These are phyloP conservation scores for Pichia sp. DNA, from an alignment of 1,139 yeast species.

Conservation along the genomic window DNA sequence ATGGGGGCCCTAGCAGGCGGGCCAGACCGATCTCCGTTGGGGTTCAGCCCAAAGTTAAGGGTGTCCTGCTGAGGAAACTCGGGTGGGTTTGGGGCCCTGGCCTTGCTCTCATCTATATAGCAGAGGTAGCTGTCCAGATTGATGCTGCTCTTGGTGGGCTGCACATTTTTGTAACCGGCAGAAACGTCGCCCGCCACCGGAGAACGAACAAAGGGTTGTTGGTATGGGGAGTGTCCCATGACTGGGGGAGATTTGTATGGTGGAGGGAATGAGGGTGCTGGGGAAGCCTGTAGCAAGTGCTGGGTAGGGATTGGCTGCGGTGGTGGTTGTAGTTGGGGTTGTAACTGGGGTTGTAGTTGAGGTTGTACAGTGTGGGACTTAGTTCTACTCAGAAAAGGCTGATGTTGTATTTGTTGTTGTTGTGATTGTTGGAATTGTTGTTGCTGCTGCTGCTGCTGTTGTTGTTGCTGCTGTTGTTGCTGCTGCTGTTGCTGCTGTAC, in stretches of 20 bases:
- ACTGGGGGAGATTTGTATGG: background rate
- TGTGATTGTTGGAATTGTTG: no score
- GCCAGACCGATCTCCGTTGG: background rate
- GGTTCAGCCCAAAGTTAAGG: background rate
- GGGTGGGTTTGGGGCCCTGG: background rate
- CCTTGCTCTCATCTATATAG: background rate
- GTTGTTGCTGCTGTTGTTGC: conserved; percentile 6
- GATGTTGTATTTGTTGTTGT: conserved; percentile 8
- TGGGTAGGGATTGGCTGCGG: background rate
- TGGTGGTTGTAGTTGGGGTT: conserved; percentile 5
- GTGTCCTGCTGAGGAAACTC: background rate
- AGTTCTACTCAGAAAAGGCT: background rate
- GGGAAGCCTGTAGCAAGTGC: background rate
- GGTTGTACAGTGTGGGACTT: conserved; percentile 6
- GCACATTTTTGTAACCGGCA: background rate
- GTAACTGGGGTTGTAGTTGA: conserved; percentile 6
- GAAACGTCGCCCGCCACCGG: background rate
- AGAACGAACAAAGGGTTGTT: background rate
- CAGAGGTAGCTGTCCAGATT: conserved; percentile 1
- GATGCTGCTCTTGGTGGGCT: background rate
- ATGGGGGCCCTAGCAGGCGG: background rate
- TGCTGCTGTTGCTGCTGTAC: conserved; percentile 6
- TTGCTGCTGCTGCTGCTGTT: conserved; percentile 8
- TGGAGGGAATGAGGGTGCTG: background rate
- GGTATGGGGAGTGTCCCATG: background rate